A percentile compares a stretch with the other conserved stretches of the same genome.
These are phyloP conservation scores for Saccharomycopsis hybrid DNA, from an alignment of 1,139 yeast species.

Conservation along the genomic window DNA sequence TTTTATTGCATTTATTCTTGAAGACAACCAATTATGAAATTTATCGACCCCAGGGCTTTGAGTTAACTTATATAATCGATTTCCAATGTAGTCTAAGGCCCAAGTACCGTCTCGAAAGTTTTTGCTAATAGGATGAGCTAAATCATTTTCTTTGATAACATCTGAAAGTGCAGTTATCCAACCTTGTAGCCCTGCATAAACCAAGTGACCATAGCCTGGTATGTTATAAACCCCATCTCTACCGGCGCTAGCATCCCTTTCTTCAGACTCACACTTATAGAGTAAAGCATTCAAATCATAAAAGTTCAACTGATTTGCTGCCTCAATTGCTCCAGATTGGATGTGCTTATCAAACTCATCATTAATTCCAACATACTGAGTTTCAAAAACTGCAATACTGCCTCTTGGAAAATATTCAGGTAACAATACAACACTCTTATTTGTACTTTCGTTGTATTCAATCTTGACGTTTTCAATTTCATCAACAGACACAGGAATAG, in stretches of 20 bases:
- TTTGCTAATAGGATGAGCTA: constrained; percentile 77
- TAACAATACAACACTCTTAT: constrained; percentile 46
- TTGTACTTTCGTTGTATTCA: constrained; percentile 34
- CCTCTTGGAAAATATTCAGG: constrained; percentile 76
- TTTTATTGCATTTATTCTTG: constrained; percentile 60
- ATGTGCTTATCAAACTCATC: constrained; percentile 56
- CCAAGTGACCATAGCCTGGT: constrained; percentile 67
- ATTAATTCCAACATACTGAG: constrained; percentile 53
- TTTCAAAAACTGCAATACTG: constrained; percentile 76
- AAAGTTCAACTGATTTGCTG: constrained; percentile 53
- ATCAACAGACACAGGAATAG: constrained; percentile 60
- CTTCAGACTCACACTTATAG: constrained; percentile 81
- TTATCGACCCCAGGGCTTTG: constrained; percentile 37
- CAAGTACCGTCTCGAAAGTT: constrained; percentile 80
- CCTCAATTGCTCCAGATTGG: constrained; percentile 68
- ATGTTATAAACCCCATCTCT: constrained; percentile 63
- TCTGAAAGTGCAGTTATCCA: constrained; percentile 69
- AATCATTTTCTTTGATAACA: constrained; percentile 62
- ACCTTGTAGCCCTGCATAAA: constrained; percentile 90
- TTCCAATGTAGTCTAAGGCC: constrained; percentile 76
- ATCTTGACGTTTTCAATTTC: constrained; percentile 48
- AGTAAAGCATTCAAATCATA: constrained; percentile 70
- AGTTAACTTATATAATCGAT: constrained; percentile 54
- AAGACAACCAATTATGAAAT: constrained; percentile 62
- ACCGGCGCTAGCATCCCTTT: constrained; percentile 73